Evolutionary conservation across 140 eudicot genomes (phyloP).

Genomic region (Erigeron philadelphicus): DNA sequence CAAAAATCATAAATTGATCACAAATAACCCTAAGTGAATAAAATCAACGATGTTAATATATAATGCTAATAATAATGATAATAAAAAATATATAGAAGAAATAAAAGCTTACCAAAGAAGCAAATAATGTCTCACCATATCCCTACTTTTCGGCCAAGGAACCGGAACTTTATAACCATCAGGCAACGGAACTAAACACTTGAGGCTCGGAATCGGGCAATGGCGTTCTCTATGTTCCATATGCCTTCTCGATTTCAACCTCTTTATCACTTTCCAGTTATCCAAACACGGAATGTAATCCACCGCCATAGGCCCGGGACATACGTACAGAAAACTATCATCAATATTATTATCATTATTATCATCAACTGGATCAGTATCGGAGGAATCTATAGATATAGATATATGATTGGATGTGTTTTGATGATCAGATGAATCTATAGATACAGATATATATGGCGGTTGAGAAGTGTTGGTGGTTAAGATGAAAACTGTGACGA

Average conservation of each 20-base stretch:
- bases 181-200: slow-evolving; percentile 81
- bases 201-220: slow-evolving; percentile 57
- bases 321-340: slow-evolving; percentile 30
- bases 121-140: slow-evolving; percentile 74
- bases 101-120: slow-evolving; percentile 65
- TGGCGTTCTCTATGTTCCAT: slow-evolving; percentile 95
- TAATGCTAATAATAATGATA: too few species aligned
- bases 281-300: slow-evolving; percentile 94
- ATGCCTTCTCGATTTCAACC: slow-evolving; percentile 56
- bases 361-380: background rate
- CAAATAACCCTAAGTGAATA: slow-evolving; percentile 9
- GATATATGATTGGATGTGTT: background rate
- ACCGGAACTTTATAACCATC: slow-evolving; percentile 71
- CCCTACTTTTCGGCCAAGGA: slow-evolving; percentile 96
- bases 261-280: slow-evolving; percentile 59
- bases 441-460: slow-evolving; percentile 11
- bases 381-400: slow-evolving; percentile 7
- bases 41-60: background rate
- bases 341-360: background rate
- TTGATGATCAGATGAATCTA: slow-evolving; percentile 6
- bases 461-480: slow-evolving; percentile 47
- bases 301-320: slow-evolving; percentile 46
- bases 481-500: slow-evolving; percentile 49
- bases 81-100: slow-evolving; percentile 8
- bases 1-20: slow-evolving; percentile 20